phyloP scores from a whole-genome alignment of 371 early-diverging fungal genomes.

The Nematocida sp. region DNA sequence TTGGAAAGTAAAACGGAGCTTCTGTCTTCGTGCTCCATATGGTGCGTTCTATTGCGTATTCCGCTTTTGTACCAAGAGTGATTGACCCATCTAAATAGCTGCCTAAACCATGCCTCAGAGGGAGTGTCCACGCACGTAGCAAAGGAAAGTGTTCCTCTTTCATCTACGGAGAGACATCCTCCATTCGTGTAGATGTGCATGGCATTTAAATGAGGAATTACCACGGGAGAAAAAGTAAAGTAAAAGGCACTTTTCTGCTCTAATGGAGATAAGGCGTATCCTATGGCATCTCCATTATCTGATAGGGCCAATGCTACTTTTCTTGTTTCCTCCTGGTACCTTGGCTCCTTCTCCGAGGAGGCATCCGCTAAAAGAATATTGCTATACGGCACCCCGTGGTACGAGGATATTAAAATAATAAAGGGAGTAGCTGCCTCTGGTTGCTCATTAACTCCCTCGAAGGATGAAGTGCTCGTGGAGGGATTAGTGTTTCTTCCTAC shows the following conservation, averaged over 20 bases:
- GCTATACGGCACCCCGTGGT: conserved; percentile 18
- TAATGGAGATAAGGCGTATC: neutral
- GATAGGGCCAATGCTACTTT: neutral
- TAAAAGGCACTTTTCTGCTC: neutral
- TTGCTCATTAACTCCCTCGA: neutral
- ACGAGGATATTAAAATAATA: neutral
- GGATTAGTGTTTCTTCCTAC: no score
- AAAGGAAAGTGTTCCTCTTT: neutral
- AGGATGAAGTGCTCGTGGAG: neutral
- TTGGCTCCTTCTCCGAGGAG: neutral
- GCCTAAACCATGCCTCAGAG: neutral
- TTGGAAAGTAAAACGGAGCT: no score
- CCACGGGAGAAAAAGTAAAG: conserved; percentile 11
- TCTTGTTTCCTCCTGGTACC: neutral
- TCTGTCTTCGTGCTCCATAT: no score
- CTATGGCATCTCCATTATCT: neutral
- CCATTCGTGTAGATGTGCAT: conserved; percentile 45
- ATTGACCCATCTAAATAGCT: conserved; percentile 43
- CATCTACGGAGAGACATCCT: neutral
- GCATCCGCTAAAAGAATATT: neutral
- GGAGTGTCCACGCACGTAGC: conserved; percentile 5
- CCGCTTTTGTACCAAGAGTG: neutral
- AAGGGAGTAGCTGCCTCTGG: neutral
- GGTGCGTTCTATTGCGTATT: conserved; percentile 7
- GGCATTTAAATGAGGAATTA: neutral